Conservation (phyloP, 2,329 filamentous ascomycete species). For the Verruconis gallopava region DNA sequence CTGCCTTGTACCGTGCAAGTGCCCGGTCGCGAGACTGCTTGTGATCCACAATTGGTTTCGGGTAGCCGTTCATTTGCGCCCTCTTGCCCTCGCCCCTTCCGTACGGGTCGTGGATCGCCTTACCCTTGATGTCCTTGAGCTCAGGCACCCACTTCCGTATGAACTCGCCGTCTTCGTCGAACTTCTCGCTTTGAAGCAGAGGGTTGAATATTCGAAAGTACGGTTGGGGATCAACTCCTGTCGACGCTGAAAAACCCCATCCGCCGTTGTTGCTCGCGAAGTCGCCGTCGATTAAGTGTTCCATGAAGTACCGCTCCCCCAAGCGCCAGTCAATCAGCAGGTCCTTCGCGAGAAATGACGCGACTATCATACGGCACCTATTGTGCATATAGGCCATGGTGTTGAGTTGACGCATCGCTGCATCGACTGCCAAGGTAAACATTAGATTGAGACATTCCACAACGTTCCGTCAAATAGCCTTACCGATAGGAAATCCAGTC, state of each 20-base stretch:
- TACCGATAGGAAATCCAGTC: conserved; percentile 63
- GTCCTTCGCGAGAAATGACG: conserved; percentile 35
- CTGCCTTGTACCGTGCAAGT: conserved; percentile 57
- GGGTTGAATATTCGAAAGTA: conserved; percentile 37
- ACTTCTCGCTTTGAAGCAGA: conserved; percentile 25
- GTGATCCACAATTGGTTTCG: conserved; percentile 33
- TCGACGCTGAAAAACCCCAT: conserved; percentile 50
- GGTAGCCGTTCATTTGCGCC: conserved; percentile 36
- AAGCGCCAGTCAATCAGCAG: conserved; percentile 36
- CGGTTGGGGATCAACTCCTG: conserved; percentile 59
- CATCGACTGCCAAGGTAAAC: conserved; percentile 24
- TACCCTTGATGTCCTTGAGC: conserved; percentile 28
- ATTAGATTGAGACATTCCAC: not conserved
- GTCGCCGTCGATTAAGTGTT: conserved; percentile 36
- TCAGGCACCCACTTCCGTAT: conserved; percentile 27
- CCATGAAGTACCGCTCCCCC: conserved; percentile 39
- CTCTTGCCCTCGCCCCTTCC: conserved; percentile 31
- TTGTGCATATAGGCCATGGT: conserved; percentile 41
- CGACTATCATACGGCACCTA: conserved; percentile 37
- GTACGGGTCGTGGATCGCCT: conserved; percentile 37
- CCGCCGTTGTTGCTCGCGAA: conserved; percentile 36
- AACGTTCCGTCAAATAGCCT: not conserved
- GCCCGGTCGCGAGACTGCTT: conserved; percentile 49
- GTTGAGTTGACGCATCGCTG: conserved; percentile 38
- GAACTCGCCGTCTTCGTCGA: conserved; percentile 26